Percentiles rank a stretch among this genome's conserved stretches.
These are phyloP conservation scores for Phaeosphaeriaceae sp. DNA, from an alignment of 2,329 filamentous ascomycete species.

Conservation along the genomic window DNA sequence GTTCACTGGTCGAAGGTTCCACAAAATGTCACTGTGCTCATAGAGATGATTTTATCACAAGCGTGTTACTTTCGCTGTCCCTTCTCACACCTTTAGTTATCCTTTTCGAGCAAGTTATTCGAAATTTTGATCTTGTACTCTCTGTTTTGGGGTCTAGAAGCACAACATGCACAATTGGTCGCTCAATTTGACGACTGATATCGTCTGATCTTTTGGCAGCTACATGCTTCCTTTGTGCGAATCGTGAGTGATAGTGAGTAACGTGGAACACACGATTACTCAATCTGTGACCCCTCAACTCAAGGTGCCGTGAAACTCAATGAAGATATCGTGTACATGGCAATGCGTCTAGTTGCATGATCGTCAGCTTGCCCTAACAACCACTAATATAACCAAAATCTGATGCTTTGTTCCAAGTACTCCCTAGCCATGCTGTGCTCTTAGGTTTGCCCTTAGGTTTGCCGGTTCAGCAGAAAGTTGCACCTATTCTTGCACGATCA, in stretches of 20 bases:
- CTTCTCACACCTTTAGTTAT: slow-evolving; percentile 7
- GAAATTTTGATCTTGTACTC: slow-evolving; percentile 19
- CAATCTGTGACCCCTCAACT: slow-evolving; percentile 6
- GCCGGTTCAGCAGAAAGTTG: not conserved
- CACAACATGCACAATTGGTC: slow-evolving; percentile 34
- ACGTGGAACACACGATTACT: slow-evolving; percentile 37
- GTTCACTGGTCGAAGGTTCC: slow-evolving; percentile 8
- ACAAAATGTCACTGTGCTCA: slow-evolving; percentile 10
- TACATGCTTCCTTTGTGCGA: slow-evolving; percentile 1
- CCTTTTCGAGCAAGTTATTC: slow-evolving; percentile 8
- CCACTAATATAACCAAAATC: not conserved
- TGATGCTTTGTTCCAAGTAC: slow-evolving; percentile 1
- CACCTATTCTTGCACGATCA: not conserved
- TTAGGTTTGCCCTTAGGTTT: not conserved
- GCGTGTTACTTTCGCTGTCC: slow-evolving; percentile 10
- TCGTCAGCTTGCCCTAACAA: slow-evolving; percentile 2
- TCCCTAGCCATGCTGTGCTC: slow-evolving; percentile 3
- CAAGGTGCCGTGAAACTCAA: not conserved
- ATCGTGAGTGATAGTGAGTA: slow-evolving; percentile 17
- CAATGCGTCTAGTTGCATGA: slow-evolving; percentile 15
- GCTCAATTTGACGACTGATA: not conserved
- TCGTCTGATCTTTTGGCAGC: not conserved
- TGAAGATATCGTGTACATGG: slow-evolving; percentile 7
- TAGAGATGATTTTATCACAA: slow-evolving; percentile 10
- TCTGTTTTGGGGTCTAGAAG: slow-evolving; percentile 26